Evolutionary conservation across 140 eudicot species (phyloP).

Genomic region (Anethum foeniculum): DNA sequence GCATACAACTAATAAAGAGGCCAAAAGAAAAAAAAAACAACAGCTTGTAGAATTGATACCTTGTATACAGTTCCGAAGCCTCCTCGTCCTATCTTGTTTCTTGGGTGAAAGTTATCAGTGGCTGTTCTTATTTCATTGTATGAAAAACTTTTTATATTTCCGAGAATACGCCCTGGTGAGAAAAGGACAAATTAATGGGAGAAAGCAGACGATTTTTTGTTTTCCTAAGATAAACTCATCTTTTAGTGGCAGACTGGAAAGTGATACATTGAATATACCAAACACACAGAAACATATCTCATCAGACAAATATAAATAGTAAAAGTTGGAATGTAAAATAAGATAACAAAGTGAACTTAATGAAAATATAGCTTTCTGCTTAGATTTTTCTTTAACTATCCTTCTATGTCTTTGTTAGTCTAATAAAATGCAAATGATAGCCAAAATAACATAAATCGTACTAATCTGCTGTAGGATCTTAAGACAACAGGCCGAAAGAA

Average conservation of each 20-base stretch:
- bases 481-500: background rate
- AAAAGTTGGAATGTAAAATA: background rate
- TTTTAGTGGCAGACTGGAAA: too few relatives aligned
- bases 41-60: conserved; percentile 32
- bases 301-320: background rate
- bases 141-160: conserved; percentile 51
- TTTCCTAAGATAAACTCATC: background rate
- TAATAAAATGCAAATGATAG: background rate
- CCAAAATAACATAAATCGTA: background rate
- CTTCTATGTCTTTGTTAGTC: background rate
- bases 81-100: conserved; percentile 84
- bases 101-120: conserved; percentile 56
- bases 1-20: background rate
- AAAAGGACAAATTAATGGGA: conserved; percentile 4
- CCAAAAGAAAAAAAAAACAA: background rate
- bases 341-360: background rate
- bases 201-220: background rate
- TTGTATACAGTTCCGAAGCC: conserved; percentile 95
- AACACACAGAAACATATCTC: background rate
- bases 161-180: conserved; percentile 42
- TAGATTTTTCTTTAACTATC: background rate
- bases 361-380: background rate
- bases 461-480: background rate
- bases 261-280: background rate
- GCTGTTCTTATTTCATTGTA: conserved; percentile 60